Base-by-base conservation (phyloP, 768 basidiomycete species). In the Russula sp. region DNA sequence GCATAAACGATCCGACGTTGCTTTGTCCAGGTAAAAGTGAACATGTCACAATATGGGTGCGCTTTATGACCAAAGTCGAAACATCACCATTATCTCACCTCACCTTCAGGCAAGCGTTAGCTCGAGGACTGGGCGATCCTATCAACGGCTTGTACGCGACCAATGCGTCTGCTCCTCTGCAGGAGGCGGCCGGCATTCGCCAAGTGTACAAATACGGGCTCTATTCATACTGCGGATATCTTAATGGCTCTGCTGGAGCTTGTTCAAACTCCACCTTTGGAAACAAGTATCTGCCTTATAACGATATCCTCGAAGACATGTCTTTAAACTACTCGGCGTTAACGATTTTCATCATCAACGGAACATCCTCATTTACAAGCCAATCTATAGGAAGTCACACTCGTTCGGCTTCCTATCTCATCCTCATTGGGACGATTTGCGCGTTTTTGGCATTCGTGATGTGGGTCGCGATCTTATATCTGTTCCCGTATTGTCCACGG, bases 181-280 rank as follows among this genome's bases (percentile, higher is more conserved):
- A 79, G 54, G 71, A 75, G 54, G 71, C 77, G 52, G 76, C 78
- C 16, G 91, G 91, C 22, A 75, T 92, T 62, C 83, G 90, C 69
- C 81, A 86, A 72, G 74, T 79, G 64, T 93, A 93, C 76, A 77
- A 84, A 64, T 92, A 88, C 67, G 91, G 91, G n/a, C 77, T 93
- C 28, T 93, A 92, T 76, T 84, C 85, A 22, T 84, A 89, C 72
- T 93, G 91, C 69, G 90, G 81, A 69, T 92, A 86, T 69, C 77
- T 87, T 68, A 81, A 84, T 67, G 74, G 76, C 48, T 79, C 80
- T 24, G 78, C 77, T 34, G 90, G 90, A 30, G 80, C 75, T 55
- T 92, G 90, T 73, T 81, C 85, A 34, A 86, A 85, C 70, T 76
- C 79, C 48, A 82, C 85, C 36, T 73, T 81, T 34, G 89, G 83